Evolutionary conservation across 225 moss, liverwort and hornwort species (phyloP).

Genomic region (Marchantia polymorpha): DNA sequence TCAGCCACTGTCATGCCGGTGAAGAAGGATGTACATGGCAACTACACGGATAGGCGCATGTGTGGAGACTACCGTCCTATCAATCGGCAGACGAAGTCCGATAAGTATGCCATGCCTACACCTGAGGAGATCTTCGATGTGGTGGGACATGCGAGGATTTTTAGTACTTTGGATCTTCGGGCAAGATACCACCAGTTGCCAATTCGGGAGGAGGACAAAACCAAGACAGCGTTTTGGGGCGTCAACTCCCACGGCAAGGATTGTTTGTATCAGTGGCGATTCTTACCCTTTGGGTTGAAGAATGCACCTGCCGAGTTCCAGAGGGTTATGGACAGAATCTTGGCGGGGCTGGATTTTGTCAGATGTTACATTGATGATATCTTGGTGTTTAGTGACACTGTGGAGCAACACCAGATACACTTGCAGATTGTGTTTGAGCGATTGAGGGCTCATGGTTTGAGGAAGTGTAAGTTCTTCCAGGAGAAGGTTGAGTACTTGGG

Average conservation of each 20-base stretch:
- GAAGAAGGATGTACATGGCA: not conserved
- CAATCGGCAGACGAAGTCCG: not conserved
- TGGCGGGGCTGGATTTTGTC: too few species aligned
- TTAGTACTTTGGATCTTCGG: not conserved
- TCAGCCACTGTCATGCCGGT: not conserved
- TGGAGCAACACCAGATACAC: too few species aligned
- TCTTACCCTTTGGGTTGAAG: too few species aligned
- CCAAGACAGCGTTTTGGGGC: too few species aligned
- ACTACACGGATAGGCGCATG: not conserved
- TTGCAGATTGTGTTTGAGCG: not conserved
- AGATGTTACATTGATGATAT: too few species aligned
- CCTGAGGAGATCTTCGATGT: not conserved
- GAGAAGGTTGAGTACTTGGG: constrained; percentile 1
- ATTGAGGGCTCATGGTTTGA: not conserved
- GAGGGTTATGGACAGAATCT: too few species aligned
- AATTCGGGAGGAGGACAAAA: too few species aligned
- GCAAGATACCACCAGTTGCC: not conserved
- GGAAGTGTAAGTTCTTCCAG: not conserved
- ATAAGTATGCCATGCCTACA: not conserved
- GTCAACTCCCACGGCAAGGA: too few species aligned
- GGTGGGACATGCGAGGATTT: not conserved
- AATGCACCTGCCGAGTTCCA: too few species aligned
- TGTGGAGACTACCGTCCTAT: not conserved
- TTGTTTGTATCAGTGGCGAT: too few species aligned
- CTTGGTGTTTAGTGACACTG: too few species aligned